phyloP scores from a whole-genome alignment of 805 yeast genomes.

The Metschnikowia lochheadii region DNA sequence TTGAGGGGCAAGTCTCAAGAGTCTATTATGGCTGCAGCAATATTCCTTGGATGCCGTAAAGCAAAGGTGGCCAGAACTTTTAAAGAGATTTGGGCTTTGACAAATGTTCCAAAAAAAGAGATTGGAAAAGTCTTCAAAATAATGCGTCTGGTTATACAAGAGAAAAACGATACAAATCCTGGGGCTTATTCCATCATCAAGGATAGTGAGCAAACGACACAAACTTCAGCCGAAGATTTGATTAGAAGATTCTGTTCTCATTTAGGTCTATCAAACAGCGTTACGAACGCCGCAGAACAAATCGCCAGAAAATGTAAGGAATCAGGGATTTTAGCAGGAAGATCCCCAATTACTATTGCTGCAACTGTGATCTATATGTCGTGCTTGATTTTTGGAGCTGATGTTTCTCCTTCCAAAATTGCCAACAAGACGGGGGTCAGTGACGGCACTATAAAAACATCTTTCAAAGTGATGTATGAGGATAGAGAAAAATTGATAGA shows the following conservation, averaged over 20 bases:
- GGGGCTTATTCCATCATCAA: conserved; percentile 35
- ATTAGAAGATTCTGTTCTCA: conserved; percentile 96
- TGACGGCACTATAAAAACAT: conserved; percentile 94
- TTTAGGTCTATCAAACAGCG: conserved; percentile 77
- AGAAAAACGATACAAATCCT: conserved; percentile 53
- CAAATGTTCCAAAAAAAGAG: conserved; percentile 90
- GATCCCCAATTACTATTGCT: conserved; percentile 95
- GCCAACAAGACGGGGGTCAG: conserved; percentile 94
- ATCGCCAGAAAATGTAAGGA: conserved; percentile 88
- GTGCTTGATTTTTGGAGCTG: conserved; percentile 78
- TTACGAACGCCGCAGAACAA: conserved; percentile 88
- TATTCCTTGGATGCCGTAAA: conserved; percentile 88
- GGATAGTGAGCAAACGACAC: conserved; percentile 64
- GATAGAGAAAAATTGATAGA: conserved; percentile 66
- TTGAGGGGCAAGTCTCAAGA: conserved; percentile 90
- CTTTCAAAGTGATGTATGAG: conserved; percentile 77
- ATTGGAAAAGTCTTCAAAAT: conserved; percentile 87
- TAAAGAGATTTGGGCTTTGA: conserved; percentile 92
- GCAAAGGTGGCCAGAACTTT: conserved; percentile 93
- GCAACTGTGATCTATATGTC: conserved; percentile 97
- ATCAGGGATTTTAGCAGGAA: conserved; percentile 90
- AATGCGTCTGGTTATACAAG: conserved; percentile 57
- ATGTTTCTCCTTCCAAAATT: conserved; percentile 70
- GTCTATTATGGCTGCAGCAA: conserved; percentile 94
- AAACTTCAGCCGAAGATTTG: conserved; percentile 89